These are phyloP conservation scores for Yamadazyma dushanensis DNA, from an alignment of 1,139 yeast species.

Conservation along the genomic window DNA sequence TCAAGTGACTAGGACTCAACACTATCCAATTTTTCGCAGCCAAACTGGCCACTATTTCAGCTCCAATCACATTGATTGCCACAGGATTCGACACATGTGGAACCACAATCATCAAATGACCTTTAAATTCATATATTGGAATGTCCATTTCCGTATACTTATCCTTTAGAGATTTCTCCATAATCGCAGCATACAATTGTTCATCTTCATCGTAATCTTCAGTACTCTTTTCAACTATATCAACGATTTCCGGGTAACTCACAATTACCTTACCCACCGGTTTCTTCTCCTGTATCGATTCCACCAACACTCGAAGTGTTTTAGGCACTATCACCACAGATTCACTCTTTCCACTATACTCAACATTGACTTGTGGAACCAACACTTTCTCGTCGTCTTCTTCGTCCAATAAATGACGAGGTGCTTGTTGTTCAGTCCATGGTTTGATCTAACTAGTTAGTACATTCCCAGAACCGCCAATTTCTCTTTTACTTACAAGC, in stretches of 20 bases:
- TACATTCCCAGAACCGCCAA: conserved; percentile 7
- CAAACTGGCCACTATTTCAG: conserved; percentile 18
- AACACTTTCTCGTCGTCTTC: conserved; percentile 29
- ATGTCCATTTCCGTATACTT: conserved; percentile 24
- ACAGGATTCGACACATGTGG: conserved; percentile 36
- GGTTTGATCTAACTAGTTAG: conserved; percentile 50
- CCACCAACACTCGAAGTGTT: conserved; percentile 26
- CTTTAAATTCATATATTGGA: conserved; percentile 23
- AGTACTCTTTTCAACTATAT: conserved; percentile 7
- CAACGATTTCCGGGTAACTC: conserved; percentile 21
- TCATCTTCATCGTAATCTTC: conserved; percentile 55
- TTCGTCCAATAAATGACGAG: conserved; percentile 56
- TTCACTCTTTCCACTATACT: conserved; percentile 10
- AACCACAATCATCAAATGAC: conserved; percentile 22
- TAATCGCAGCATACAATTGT: conserved; percentile 47
- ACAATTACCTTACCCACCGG: conserved; percentile 25
- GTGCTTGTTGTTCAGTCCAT: conserved; percentile 50
- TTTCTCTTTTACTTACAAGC: conserved; percentile 10
- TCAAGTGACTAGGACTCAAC: conserved; percentile 37
- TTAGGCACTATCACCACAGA: conserved; percentile 29
- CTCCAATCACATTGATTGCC: conserved; percentile 32
- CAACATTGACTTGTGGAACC: conserved; percentile 19
- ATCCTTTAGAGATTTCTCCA: conserved; percentile 20
- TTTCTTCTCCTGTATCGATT: conserved; percentile 18
- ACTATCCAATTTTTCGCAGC: conserved; percentile 26